A percentile compares a stretch with the other conserved stretches of the same genome.
Evolutionary conservation across 2,329 filamentous ascomycete genomes (phyloP).

Genomic region (Colletotrichum truncatum): DNA sequence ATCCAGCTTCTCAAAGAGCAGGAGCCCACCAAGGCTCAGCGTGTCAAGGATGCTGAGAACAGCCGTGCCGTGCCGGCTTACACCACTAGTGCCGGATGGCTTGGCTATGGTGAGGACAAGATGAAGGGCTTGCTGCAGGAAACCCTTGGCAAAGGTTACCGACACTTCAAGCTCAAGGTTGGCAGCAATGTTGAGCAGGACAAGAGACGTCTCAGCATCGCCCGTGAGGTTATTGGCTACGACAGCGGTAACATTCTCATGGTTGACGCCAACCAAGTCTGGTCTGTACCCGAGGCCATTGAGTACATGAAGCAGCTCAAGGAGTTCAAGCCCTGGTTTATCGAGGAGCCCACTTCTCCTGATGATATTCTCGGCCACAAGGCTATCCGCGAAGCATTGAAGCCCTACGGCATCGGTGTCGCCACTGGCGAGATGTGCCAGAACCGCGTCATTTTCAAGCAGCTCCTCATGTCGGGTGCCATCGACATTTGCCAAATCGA

Average conservation of each 20-base stretch:
- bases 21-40: slow-evolving; percentile 73
- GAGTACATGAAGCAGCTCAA: slow-evolving; percentile 84
- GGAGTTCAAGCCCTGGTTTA: slow-evolving; percentile 91
- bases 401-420: slow-evolving; percentile 79
- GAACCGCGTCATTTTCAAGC: slow-evolving; percentile 94
- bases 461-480: slow-evolving; percentile 80
- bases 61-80: slow-evolving; percentile 87
- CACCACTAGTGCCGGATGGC: slow-evolving; percentile 89
- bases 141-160: slow-evolving; percentile 80
- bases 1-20: slow-evolving; percentile 73
- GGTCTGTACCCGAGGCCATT: slow-evolving; percentile 90
- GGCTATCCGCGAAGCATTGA: slow-evolving; percentile 82
- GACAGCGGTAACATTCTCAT: slow-evolving; percentile 87
- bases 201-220: slow-evolving; percentile 74
- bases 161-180: slow-evolving; percentile 92
- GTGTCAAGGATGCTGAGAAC: slow-evolving; percentile 77
- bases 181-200: slow-evolving; percentile 79
- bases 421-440: slow-evolving; percentile 96
- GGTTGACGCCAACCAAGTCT: slow-evolving; percentile 94
- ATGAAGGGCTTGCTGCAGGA: slow-evolving; percentile 79
- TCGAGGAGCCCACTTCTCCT: slow-evolving; percentile 91
- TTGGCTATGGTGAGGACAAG: slow-evolving; percentile 91
- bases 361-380: slow-evolving; percentile 92
- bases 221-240: slow-evolving; percentile 82
- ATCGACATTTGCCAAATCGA: slow-evolving; percentile 93